Percentiles rank a stretch among this genome's conserved stretches.
These are phyloP conservation scores for Hordeum marinum DNA, from an alignment of 176 grass and related monocot genomes.

Conservation along the genomic window DNA sequence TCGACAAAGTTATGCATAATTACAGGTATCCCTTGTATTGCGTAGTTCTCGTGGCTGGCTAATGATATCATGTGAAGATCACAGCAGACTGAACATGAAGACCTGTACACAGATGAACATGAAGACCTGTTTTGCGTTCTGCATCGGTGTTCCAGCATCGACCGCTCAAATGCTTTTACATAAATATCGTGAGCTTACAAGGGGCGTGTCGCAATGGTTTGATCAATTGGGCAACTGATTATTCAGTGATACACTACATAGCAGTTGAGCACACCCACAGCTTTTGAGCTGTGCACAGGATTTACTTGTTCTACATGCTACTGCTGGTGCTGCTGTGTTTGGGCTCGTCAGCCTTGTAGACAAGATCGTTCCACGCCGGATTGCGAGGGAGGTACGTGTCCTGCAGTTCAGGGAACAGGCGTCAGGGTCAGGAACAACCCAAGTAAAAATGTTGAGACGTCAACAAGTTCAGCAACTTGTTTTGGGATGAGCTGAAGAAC, in stretches of 20 bases:
- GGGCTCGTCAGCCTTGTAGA: slow-evolving; percentile 32
- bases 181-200: neutral
- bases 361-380: slow-evolving; percentile 45
- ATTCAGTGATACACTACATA: slow-evolving; percentile 2
- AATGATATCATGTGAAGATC: too few relatives aligned
- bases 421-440: neutral
- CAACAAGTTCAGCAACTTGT: neutral
- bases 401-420: slow-evolving; percentile 16
- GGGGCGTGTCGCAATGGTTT: neutral
- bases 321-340: slow-evolving; percentile 18
- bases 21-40: neutral
- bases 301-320: slow-evolving; percentile 27
- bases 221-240: neutral
- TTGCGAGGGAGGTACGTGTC: slow-evolving; percentile 77
- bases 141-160: neutral
- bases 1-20: neutral
- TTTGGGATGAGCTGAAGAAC: neutral
- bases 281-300: neutral
- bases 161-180: neutral
- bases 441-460: neutral
- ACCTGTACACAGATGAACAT: neutral
- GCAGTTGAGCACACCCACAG: neutral
- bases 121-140: neutral
- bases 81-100: too few relatives aligned
- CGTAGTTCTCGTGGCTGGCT: neutral